Base-by-base conservation (phyloP, 169 alveolate genomes). In the Theileria parva region DNA sequence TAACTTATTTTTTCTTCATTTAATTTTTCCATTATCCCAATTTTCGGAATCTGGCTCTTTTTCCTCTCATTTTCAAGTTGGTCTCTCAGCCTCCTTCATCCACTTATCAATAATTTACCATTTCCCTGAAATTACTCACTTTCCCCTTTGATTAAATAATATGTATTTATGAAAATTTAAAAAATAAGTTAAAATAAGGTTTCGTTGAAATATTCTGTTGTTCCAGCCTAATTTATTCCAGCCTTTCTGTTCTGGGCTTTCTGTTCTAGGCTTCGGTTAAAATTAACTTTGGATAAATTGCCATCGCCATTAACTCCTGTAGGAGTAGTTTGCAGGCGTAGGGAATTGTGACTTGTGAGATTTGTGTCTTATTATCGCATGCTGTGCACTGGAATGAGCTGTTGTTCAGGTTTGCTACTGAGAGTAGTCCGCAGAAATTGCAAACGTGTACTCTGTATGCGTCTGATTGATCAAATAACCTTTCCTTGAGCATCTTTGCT, bases 361-460 rank as follows among this genome's bases (percentile, higher is more conserved):
- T 97, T 51, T 92, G 88, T 4, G 97, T 92, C 68, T 94, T 93
- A 30, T 93, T 92, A 59, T 93, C 95, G 85, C 99, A 98, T 15
- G 92, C 93, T 73, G 93, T 96, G 72, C 99, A 98, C 79, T 88
- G 91, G 92, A 91, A 96, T 64, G 88, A 93, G 67, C 96, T 93
- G 65, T 95, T 92, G 77, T 93, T 93, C 30, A 97, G 92, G 88
- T 97, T 97, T 0, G 99, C 99, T 59, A 94, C 92, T 68, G 98
- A 97, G 84, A 97, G 92, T 25, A 98, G 89, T 3, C 99, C 99
- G 84, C 99, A 98, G 30, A 81, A 87, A 63, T 97, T 97, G 87
- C 99, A 98, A 17, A 98, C 98, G 86, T 98, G 99, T 15, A 98
- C 97, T 86, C 99, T 93, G 90, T 97, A 98, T 21, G 98, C 98